Conservation (phyloP, 2,329 filamentous ascomycete genomes). For the Beauveria sp. region DNA sequence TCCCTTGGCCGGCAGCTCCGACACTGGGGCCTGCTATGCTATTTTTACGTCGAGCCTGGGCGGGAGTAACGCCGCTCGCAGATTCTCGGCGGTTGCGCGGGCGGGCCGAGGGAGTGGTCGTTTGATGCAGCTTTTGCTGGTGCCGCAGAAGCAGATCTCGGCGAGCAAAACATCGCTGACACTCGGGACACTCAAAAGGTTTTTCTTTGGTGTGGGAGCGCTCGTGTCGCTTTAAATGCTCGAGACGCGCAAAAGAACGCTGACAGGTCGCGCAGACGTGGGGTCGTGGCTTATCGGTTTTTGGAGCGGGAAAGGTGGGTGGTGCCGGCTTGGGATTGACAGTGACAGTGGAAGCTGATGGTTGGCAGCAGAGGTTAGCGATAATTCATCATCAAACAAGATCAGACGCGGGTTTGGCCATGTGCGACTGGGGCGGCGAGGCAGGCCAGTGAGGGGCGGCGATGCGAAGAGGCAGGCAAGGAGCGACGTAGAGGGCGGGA, state of each 20-base stretch:
- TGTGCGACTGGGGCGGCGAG: neutral
- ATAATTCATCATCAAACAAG: neutral
- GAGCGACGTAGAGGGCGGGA: neutral
- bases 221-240: constrained; percentile 70
- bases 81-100: constrained; percentile 88
- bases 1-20: constrained; percentile 32
- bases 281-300: constrained; percentile 94
- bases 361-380: neutral
- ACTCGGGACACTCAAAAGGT: constrained; percentile 95
- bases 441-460: neutral
- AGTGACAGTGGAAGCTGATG: constrained; percentile 40
- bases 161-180: constrained; percentile 87
- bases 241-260: constrained; percentile 86
- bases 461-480: neutral
- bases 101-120: constrained; percentile 76
- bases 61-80: constrained; percentile 61
- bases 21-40: constrained; percentile 61
- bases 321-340: constrained; percentile 38
- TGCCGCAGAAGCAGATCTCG: constrained; percentile 87
- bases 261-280: constrained; percentile 89
- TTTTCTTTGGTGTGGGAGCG: constrained; percentile 66
- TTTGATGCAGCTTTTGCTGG: constrained; percentile 97
- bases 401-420: too few relatives aligned
- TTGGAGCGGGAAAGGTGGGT: constrained; percentile 65
- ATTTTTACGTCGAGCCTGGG: constrained; percentile 75